A percentile compares a stretch with the other conserved stretches of the same genome.
Evolutionary conservation across 1,139 yeast genomes (phyloP).

Genomic region (Magnusiomyces fungicola): DNA sequence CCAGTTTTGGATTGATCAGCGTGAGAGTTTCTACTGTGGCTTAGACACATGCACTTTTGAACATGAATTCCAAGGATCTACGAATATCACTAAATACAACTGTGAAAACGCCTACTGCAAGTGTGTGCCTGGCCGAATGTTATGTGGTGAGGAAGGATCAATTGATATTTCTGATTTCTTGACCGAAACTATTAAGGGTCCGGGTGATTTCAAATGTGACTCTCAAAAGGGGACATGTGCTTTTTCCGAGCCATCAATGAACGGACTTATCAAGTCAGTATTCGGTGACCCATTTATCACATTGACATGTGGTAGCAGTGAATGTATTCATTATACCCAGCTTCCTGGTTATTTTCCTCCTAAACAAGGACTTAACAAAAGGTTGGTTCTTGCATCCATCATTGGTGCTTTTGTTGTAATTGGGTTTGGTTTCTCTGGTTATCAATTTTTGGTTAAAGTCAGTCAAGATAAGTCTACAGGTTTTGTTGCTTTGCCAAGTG

Average conservation of each 20-base stretch:
- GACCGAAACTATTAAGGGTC: conserved; percentile 83
- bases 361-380: conserved; percentile 43
- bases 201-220: conserved; percentile 87
- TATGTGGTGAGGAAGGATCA: conserved; percentile 90
- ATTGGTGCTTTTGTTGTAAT: conserved; percentile 40
- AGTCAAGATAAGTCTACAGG: conserved; percentile 24
- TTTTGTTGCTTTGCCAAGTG: conserved; percentile 31
- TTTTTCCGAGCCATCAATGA: conserved; percentile 94
- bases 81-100: conserved; percentile 65
- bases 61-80: conserved; percentile 43
- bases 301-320: conserved; percentile 73
- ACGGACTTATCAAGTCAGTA: conserved; percentile 77
- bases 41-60: conserved; percentile 62
- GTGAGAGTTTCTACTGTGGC: conserved; percentile 86
- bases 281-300: conserved; percentile 91
- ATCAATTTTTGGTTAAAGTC: conserved; percentile 30
- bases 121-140: conserved; percentile 86
- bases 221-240: conserved; percentile 51
- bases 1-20: conserved; percentile 92
- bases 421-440: conserved; percentile 36
- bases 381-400: conserved; percentile 45
- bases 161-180: conserved; percentile 91
- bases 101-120: conserved; percentile 74
- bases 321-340: conserved; percentile 86
- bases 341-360: conserved; percentile 85